These are phyloP conservation scores for Rhizophagus prolifer DNA, from an alignment of 192 early-diverging fungal species.

Conservation along the genomic window DNA sequence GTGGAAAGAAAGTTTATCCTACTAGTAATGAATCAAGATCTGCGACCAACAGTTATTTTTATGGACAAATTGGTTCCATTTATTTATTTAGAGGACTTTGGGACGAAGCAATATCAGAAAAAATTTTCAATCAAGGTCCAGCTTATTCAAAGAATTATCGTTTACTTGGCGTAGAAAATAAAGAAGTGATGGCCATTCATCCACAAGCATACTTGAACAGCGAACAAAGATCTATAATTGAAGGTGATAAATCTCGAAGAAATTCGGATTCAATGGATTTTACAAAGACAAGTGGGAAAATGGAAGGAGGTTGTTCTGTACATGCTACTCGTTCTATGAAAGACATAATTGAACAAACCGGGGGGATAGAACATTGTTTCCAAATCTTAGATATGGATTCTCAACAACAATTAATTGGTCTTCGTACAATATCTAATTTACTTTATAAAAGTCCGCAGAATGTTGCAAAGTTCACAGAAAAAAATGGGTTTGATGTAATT, in stretches of 20 bases:
- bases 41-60: constrained; percentile 35
- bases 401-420: constrained; percentile 40
- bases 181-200: constrained; percentile 28
- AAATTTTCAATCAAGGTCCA: constrained; percentile 40
- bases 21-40: background rate
- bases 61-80: constrained; percentile 40
- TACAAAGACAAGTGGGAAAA: constrained; percentile 24
- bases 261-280: constrained; percentile 10
- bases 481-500: constrained; percentile 39
- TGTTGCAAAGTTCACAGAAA: constrained; percentile 38
- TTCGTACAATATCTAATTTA: constrained; percentile 42
- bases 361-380: constrained; percentile 41
- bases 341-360: constrained; percentile 37
- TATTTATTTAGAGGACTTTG: constrained; percentile 43
- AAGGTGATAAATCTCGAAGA: constrained; percentile 4
- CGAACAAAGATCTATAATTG: constrained; percentile 4
- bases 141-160: constrained; percentile 40
- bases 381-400: constrained; percentile 39
- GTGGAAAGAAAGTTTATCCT: constrained; percentile 32
- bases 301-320: constrained; percentile 40
- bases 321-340: constrained; percentile 41
- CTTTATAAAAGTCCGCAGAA: constrained; percentile 44
- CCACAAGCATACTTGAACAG: background rate
- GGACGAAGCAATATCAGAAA: constrained; percentile 41
- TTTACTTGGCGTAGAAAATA: constrained; percentile 36